Evolutionary conservation across 306 rosid species (phyloP), one percentile per base, ranked within the genome.

Genomic region (Rosa rugosa): DNA sequence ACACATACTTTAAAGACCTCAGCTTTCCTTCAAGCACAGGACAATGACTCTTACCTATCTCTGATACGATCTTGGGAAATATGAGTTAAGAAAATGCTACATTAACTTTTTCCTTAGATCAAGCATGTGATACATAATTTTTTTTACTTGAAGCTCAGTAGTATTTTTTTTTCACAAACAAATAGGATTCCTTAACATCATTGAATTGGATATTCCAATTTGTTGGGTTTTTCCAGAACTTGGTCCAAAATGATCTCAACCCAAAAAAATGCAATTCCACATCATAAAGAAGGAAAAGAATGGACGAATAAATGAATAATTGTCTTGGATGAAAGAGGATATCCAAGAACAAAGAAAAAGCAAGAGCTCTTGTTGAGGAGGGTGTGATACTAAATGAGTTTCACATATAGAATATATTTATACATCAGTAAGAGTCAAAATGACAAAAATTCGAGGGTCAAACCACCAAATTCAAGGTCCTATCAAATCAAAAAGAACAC

Each of bases 391-490:
- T 75, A 78, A 73, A 80, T 82, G 85, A 85, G 93, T 79, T 82
- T 74, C 75, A 74, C 36, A 31, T 31, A 31, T 31, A 31, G 36
- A 31, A 31, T 81, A 42, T 47, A 62, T 67, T 38, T 36, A 23
- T 34, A 50, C 9, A 84, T 57, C 81, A 79, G 49, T 74, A 81
- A 67, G 75, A 78, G 83, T 82, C 75, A 87, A 83, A 80, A 81
- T 81, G 91, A 85, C 84, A 87, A 83, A 90, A 92, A 83, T 66
- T 83, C 0, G 36, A 85, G 86, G 84, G 87, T 87, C 86, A 74
- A 77, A 77, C 36, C 85, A 77, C 86, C 82, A 77, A 83, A 82
- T 80, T 79, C 79, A 81, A 60, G 85, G 91, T 90, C 97, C 87
- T 87, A 80, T 78, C 79, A 75, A 75, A 75, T 36, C 49, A 56